Base-by-base conservation (phyloP, 352 stramenopile genomes). In the Globisporangium canariense region DNA sequence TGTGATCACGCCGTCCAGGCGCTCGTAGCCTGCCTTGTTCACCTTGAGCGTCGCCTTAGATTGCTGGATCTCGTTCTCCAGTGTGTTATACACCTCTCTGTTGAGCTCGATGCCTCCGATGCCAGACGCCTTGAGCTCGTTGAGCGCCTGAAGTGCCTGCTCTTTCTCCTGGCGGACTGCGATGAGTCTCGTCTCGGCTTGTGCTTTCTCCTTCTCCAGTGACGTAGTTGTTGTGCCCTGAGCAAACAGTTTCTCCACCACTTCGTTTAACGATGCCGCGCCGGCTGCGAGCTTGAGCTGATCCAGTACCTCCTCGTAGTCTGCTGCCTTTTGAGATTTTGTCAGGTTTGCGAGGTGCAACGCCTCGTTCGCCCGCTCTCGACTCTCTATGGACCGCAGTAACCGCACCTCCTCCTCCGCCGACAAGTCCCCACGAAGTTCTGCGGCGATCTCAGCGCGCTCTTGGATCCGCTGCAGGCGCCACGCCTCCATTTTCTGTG, bases 401-500 rank as follows among this genome's bases (percentile, higher is more conserved):
- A 93, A 52, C 5, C 71, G 65, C 28, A 69, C 63, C 65, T 93
- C 83, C 60, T 91, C 82, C 4, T 93, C 83, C 2, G 64, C 78
- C 0, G 79, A 90, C 38, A 93, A 62, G 32, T 94, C 85, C 13
- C 85, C 85, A 54, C 85, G 74, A 38, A 94, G 72, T 49, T 94
- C 79, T 3, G 84, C 86, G 0, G 81, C 84, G 68, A 94, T 87
- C 58, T 93, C 86, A 6, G 81, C 77, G 8, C 86, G 78, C 64
- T 94, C 83, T 51, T 90, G 77, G 6, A 81, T 79, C 3, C 86
- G 78, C 58, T 91, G 80, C 4, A 91, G 63, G 3, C 86, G 68
- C 86, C 86, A 94, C 2, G 57, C 62, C 64, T 94, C 86, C 84
- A 94, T 94, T 49, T 87, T 88, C 50, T 94, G 81, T 3, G 86